Base-by-base conservation (phyloP, 768 basidiomycete genomes). In the Tephrocybe rancida region DNA sequence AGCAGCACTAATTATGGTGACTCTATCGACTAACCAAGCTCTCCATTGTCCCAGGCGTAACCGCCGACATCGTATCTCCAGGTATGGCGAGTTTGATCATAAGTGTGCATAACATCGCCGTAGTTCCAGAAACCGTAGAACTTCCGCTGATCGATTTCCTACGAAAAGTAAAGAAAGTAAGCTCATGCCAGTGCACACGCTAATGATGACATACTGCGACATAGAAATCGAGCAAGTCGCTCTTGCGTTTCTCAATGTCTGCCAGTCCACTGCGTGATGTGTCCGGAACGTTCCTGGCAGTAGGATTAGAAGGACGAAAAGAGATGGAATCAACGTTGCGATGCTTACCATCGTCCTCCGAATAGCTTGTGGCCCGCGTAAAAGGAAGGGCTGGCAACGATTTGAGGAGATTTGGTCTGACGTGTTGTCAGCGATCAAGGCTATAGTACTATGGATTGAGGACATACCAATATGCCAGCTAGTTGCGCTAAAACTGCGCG, bases 41-140 rank as follows among this genome's bases (percentile, higher is more conserved):
- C 69, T 5, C 72, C 72, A 44, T 73, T 73, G 48, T 73, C 72
- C 72, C 72, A 73, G 24, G 68, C 68, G 57, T 55, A 70, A 3
- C 72, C 71, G 2, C 73, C 73, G 11, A 73, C 63, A 51, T 73
- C 71, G 53, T 74, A 73, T 50, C 73, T 58, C 73, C 73, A 74
- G 10, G 64, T 67, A 60, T 74, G 73, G 8, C 71, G 62, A 1
- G 73, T 74, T 51, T 72, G 67, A 37, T 74, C 72, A 50, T 74
- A 73, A 1, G 73, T 73, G 47, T 74, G 73, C 71, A 72, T 72
- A 8, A 71, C 66, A 56, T 73, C 72, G 2, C 72, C 72, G 32
- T 70, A 71, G 43, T 73, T 63, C 73, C 73, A 73, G 58, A 74
- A 74, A 0, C 73, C 73, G 48, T 73, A 73, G 52, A 71, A 70